A percentile compares a stretch with the other conserved stretches of the same genome.
Conservation (phyloP, 2,329 filamentous ascomycete species). For the Cordyceps pruinosa region DNA sequence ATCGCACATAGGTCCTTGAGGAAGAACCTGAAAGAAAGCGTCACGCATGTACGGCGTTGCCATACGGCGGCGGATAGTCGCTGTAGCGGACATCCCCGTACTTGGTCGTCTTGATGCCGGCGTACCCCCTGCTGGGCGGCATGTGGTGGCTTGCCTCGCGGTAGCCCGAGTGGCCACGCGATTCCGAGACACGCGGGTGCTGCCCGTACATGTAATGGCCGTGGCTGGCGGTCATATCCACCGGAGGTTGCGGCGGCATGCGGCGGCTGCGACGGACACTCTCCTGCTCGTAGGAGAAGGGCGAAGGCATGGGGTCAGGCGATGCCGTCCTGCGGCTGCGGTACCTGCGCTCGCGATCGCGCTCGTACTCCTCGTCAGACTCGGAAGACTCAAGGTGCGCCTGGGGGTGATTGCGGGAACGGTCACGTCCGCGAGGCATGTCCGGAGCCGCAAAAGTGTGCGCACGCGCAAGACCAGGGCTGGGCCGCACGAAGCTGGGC, state of each 20-base stretch:
- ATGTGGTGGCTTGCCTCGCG: neutral
- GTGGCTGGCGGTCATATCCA: neutral
- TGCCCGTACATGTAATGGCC: neutral
- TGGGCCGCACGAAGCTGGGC: slow-evolving; percentile 20
- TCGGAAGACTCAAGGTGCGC: slow-evolving; percentile 30
- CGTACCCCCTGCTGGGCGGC: neutral
- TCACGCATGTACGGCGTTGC: neutral
- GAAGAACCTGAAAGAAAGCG: neutral
- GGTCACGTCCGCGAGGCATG: slow-evolving; percentile 30
- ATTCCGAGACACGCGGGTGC: neutral
- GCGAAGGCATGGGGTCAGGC: slow-evolving; percentile 22
- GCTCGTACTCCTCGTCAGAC: slow-evolving; percentile 26
- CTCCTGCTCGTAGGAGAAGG: slow-evolving; percentile 25
- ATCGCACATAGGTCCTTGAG: neutral
- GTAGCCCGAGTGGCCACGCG: neutral
- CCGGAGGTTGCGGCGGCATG: slow-evolving; percentile 22
- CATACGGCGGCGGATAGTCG: neutral
- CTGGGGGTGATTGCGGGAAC: slow-evolving; percentile 32
- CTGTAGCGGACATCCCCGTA: slow-evolving; percentile 6
- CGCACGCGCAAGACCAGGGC: slow-evolving; percentile 24
- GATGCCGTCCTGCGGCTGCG: slow-evolving; percentile 30
- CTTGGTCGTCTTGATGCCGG: neutral
- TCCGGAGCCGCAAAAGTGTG: slow-evolving; percentile 26
- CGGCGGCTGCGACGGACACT: slow-evolving; percentile 22
- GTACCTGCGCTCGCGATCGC: slow-evolving; percentile 26